Evolutionary conservation across 805 yeast genomes (phyloP), one percentile per base, ranked within the genome.

Genomic region (Ogataea siamensis): DNA sequence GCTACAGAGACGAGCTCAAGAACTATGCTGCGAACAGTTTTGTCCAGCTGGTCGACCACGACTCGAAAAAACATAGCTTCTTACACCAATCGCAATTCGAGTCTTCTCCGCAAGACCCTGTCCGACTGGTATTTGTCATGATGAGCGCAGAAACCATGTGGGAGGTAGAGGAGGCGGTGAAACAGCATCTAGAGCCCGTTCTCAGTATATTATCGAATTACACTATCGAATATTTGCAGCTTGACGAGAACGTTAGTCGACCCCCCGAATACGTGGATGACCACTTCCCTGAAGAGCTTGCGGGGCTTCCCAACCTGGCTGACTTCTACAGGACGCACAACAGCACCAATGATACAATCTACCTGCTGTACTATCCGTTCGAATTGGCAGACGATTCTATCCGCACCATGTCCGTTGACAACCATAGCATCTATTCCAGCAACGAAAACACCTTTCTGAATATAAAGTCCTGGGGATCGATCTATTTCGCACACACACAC

Each of bases 1-100:
- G 62, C 26, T 62, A 45, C 47, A 40, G 34, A 5, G 58, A 49
- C 2, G 67, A 62, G 28, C 24, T 62, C 5, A 24, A 40, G 2
- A 29, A 38, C 7, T 54, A 61, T 31, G 26, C 51, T 5, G 43
- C 47, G 3, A 55, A 49, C 23, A 47, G 43, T 6, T 58, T 57
- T 32, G 40, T 43, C 11, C 51, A 47, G 37, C 13, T 43, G 3
- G 9, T 40, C 13, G 32, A 34, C 17, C 9, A 27, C 4, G 29
- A 31, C 9, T 14, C 28, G 4, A 32, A 20, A 1, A 40, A 34
- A 11, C 36, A 35, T 17, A 33, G 42, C 5, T 25, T 49, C 11
- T 18, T 42, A 5, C 55, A 50, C 28, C 10, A 29, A 3, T 44
- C 47, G 13, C 42, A 39, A 17, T 11, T 38, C 6, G 17, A 44